A percentile compares a stretch with the other conserved stretches of the same genome.
Evolutionary conservation across 345 rosid genomes (phyloP).

Genomic region (Anacardium occidentale): DNA sequence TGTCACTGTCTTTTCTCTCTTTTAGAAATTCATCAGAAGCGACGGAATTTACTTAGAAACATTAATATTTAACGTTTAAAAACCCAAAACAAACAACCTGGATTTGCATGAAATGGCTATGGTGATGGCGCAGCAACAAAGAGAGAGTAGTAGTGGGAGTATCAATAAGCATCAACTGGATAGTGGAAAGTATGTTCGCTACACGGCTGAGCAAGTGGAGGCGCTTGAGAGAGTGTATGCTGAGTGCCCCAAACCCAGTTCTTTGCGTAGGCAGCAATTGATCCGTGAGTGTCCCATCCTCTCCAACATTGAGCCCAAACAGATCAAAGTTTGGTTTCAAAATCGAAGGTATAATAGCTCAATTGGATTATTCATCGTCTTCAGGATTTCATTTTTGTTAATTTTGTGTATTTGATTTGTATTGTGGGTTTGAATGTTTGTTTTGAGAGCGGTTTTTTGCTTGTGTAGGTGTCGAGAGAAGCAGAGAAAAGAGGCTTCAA

Average conservation of each 20-base stretch:
- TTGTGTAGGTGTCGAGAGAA: constrained; percentile 91
- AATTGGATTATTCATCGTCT: too few species aligned
- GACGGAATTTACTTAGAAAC: constrained; percentile 45
- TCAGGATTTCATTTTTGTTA: neutral
- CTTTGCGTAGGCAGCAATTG: constrained; percentile 91
- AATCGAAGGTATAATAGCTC: constrained; percentile 67
- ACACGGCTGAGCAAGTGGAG: constrained; percentile 98
- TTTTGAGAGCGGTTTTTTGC: constrained; percentile 23
- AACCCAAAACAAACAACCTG: constrained; percentile 24
- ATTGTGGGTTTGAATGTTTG: constrained; percentile 1
- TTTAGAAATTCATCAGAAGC: constrained; percentile 16
- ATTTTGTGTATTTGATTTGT: constrained; percentile 9
- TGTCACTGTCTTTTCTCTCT: constrained; percentile 11
- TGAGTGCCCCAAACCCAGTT: constrained; percentile 99
- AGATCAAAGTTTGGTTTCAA: constrained; percentile 99
- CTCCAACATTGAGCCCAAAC: constrained; percentile 94
- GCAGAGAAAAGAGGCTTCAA: constrained; percentile 93
- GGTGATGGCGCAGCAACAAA: constrained; percentile 62
- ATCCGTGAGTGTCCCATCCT: constrained; percentile 96
- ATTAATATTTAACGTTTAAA: constrained; percentile 22
- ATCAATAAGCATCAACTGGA: constrained; percentile 69
- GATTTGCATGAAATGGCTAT: constrained; percentile 45
- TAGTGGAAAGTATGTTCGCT: constrained; percentile 87
- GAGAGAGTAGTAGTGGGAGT: constrained; percentile 87
- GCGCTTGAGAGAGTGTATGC: constrained; percentile 94